Evolutionary conservation across 179 eudicot species (phyloP), one percentile per base, ranked within the genome.

Genomic region (Nepenthes alata): DNA sequence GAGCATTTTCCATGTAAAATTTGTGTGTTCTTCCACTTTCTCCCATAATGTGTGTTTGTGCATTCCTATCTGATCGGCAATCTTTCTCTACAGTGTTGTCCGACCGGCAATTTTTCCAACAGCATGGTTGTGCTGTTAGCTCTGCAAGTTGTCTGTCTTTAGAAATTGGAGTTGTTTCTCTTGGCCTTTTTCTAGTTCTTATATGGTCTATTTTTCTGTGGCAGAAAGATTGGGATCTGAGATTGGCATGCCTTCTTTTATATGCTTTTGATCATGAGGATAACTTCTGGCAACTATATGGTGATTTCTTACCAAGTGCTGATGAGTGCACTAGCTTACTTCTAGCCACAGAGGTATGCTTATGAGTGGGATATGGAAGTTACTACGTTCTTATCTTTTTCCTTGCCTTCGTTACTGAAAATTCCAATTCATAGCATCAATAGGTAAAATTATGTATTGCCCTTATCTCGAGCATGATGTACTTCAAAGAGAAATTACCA

Each of bases 221-320:
- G 70, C 98, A 93, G 98, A 80, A 84, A 78, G 98, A 89, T 75
- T 93, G 96, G 96, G 98, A 93, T 81, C 79, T 93, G 77, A 83
- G 96, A 72, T 71, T 93, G 79, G 98, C 98, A 58, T 93, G 96
- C 67, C 90, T 93, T 77, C 88, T 93, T 68, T 77, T 93, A 67
- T 79, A 60, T 72, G 85, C 96, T 61, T 77, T 93, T 71, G 98
- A 89, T 76, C 77, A 71, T 38, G 82, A 81, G 66, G 95, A 75
- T 60, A 93, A 89, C 79, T 89, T 93, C 67, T 93, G 96, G 98
- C 96, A 85, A 67, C 74, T 89, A 16, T 93, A 93, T 67, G 81
- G 96, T 53, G 98, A 93, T 70, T 93, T 93, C 77, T 80, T 93
- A 68, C 98, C 98, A 34, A 79, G 95, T 67, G 77, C 76, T 45